phyloP scores from a whole-genome alignment of 2,329 filamentous ascomycete species.

The Thielaviopsis cerberus region DNA sequence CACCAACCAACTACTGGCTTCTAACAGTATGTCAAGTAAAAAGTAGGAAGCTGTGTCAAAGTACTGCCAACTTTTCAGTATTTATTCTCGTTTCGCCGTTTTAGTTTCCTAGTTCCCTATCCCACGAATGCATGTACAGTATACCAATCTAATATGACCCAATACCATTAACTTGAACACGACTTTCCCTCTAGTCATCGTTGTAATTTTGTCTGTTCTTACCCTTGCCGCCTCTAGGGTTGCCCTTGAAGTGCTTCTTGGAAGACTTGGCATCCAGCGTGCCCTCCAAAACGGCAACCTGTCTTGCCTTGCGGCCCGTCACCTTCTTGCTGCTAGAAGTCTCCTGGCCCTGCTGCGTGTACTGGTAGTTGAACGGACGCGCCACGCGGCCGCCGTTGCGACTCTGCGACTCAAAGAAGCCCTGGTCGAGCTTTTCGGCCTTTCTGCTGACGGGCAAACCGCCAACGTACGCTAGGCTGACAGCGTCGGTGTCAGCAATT shows the following conservation, averaged over 20 bases:
- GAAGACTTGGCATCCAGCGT: slow-evolving; percentile 59
- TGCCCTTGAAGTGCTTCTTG: slow-evolving; percentile 94
- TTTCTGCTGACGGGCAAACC: slow-evolving; percentile 46
- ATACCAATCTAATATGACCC: slow-evolving; percentile 3
- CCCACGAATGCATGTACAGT: slow-evolving; percentile 4
- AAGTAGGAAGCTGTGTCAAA: no score
- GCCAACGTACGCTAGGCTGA: slow-evolving; percentile 14
- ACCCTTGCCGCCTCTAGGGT: slow-evolving; percentile 39
- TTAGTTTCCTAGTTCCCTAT: not conserved
- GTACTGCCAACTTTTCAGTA: not conserved
- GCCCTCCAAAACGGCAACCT: slow-evolving; percentile 67
- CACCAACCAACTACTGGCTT: no score
- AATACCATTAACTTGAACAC: not conserved
- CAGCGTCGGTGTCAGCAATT: slow-evolving; percentile 19
- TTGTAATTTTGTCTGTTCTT: slow-evolving; percentile 28
- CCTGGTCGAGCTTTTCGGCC: slow-evolving; percentile 59
- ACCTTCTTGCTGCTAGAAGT: slow-evolving; percentile 39
- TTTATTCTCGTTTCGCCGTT: not conserved
- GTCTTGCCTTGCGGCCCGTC: slow-evolving; percentile 63
- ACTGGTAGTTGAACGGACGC: slow-evolving; percentile 78
- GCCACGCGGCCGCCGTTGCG: slow-evolving; percentile 45
- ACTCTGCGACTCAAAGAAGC: slow-evolving; percentile 60
- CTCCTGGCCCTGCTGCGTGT: slow-evolving; percentile 55
- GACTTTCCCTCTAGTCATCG: slow-evolving; percentile 3
- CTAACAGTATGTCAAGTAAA: no score